Base-by-base conservation (phyloP, 1,139 yeast species). In the Scheffersomyces lignicola region DNA sequence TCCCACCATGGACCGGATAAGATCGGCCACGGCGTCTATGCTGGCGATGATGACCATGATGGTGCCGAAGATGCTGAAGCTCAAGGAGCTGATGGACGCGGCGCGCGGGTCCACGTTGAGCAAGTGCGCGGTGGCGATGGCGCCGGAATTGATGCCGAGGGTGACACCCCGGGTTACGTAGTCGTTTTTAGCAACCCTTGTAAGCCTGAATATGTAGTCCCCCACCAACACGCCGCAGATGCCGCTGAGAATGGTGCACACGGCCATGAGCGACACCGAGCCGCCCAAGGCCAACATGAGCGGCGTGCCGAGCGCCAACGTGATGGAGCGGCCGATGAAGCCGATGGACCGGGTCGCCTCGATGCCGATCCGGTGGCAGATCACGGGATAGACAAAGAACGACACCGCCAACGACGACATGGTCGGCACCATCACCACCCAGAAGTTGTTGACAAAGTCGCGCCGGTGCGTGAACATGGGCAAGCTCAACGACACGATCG, bases 281-380 rank as follows among this genome's bases (percentile, higher is more conserved):
- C 94, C 95, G 10, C 74, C 80, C 27, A 86, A 62, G 0, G 86
- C 72, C 12, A 61, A 62, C 7, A 83, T 78, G 42, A 84, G 69
- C 0, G 95, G 95, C 1, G 86, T 75, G 0, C 94, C 94, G 35
- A 85, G 64, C 0, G 94, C 94, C 45, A 85, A 69, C 0, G 95
- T 85, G n/a, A 82, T 88, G 8, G 88, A 81, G 42, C 95, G 67
- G 2, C 92, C 92, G 7, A 84, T 81, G 53, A 83, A 84, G 1
- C 92, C 94, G 28, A 85, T 68, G 1, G 90, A 71, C 21, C 85
- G 60, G 15, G 65, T 59, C 0, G 83, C 52, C 4, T 80, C 67
- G 7, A 85, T 79, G 0, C 89, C 90, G 23, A 85, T 60, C 9
- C 73, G 72, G 52, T 76, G 73, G 48, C 89, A 79, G 8, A 83